Evolutionary conservation across 148 eudicot species (phyloP).

Genomic region (Vaccinium myrtillus): DNA sequence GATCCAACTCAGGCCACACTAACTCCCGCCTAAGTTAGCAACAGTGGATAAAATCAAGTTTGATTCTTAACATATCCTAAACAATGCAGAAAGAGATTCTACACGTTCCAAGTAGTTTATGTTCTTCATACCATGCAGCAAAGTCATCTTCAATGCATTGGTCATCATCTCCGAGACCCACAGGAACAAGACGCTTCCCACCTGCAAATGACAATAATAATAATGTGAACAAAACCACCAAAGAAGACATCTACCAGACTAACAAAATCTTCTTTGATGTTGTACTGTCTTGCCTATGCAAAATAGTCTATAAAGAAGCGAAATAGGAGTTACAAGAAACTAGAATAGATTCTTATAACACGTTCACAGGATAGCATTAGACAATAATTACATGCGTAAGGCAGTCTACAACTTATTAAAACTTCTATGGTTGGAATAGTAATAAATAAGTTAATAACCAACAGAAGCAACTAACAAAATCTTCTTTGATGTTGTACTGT

Average conservation of each 20-base stretch:
- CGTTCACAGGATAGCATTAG: neutral
- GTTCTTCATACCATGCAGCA: slow-evolving; percentile 67
- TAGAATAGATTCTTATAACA: no score
- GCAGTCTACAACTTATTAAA: slow-evolving; percentile 4
- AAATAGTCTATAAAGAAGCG: no score
- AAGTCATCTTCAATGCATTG: slow-evolving; percentile 98
- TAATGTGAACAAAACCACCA: neutral
- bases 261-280: neutral
- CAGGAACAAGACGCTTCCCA: slow-evolving; percentile 76
- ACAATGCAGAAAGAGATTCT: neutral
- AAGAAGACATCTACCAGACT: neutral
- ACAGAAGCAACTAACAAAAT: neutral
- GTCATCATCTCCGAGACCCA: slow-evolving; percentile 96
- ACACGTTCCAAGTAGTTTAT: neutral
- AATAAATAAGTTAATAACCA: neutral
- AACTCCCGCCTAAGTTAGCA: slow-evolving; percentile 64
- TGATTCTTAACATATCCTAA: no score
- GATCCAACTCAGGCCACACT: slow-evolving; percentile 94
- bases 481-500: no score
- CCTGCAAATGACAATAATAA: slow-evolving; percentile 43
- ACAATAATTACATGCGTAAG: neutral
- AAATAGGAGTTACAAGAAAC: neutral
- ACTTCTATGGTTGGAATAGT: no score
- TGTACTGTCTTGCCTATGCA: neutral
- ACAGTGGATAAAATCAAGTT: neutral